Percentiles rank a stretch among this genome's conserved stretches.
Evolutionary conservation across 2,329 filamentous ascomycete species (phyloP).

Genomic region (Colletotrichum sublineola): DNA sequence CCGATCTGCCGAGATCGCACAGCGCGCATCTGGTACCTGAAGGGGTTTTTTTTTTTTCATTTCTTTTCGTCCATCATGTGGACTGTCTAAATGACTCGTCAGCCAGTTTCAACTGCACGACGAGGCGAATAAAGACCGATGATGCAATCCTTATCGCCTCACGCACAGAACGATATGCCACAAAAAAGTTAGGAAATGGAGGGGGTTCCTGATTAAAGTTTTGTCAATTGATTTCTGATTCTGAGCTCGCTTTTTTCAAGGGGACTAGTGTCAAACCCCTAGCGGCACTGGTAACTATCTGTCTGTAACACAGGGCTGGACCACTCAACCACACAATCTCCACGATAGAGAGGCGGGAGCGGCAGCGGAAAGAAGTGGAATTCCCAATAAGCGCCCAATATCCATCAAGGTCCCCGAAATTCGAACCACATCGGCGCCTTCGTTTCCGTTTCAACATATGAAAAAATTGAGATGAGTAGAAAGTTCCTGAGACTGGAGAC

Average conservation of each 20-base stretch:
- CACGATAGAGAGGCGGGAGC: slow-evolving; percentile 34
- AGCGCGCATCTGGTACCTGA: slow-evolving; percentile 22
- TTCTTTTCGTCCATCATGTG: slow-evolving; percentile 33
- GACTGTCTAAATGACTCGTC: slow-evolving; percentile 40
- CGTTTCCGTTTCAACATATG: slow-evolving; percentile 32
- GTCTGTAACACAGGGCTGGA: slow-evolving; percentile 42
- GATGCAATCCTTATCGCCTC: slow-evolving; percentile 36
- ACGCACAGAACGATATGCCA: neutral
- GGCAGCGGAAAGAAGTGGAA: slow-evolving; percentile 39
- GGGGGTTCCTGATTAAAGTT: slow-evolving; percentile 24
- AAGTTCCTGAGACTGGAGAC: slow-evolving; percentile 29
- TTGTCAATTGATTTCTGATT: slow-evolving; percentile 40
- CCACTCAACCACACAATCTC: slow-evolving; percentile 37
- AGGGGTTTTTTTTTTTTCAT: neutral
- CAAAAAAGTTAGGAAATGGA: slow-evolving; percentile 4
- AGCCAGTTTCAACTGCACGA: slow-evolving; percentile 35
- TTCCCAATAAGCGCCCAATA: slow-evolving; percentile 29
- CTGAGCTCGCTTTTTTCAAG: slow-evolving; percentile 1
- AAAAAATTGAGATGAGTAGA: slow-evolving; percentile 30
- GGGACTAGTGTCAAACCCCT: slow-evolving; percentile 30
- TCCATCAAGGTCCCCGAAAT: slow-evolving; percentile 32
- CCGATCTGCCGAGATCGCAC: slow-evolving; percentile 41
- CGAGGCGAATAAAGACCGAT: slow-evolving; percentile 29
- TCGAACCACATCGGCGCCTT: slow-evolving; percentile 23
- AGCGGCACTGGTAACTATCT: slow-evolving; percentile 25